phyloP scores from a whole-genome alignment of 2,329 filamentous ascomycete genomes.

The Clarireedia paspali region DNA sequence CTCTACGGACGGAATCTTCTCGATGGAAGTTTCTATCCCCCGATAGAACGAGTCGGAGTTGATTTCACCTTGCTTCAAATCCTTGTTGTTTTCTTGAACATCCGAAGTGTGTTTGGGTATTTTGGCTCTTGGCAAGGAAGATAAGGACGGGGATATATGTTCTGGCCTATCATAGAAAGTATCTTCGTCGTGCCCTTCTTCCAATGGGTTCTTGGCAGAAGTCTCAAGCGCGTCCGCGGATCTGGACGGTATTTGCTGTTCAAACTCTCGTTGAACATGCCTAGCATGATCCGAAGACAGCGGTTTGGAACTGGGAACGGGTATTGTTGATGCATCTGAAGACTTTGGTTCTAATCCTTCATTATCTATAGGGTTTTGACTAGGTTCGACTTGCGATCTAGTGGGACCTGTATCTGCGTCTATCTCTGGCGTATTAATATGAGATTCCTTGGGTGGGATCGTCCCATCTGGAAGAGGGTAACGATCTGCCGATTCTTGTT shows the following conservation, averaged over 20 bases:
- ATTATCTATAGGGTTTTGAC: slow-evolving; percentile 28
- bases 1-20: slow-evolving; percentile 13
- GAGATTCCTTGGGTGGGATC: slow-evolving; percentile 34
- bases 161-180: slow-evolving; percentile 46
- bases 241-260: slow-evolving; percentile 44
- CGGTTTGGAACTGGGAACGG: slow-evolving; percentile 25
- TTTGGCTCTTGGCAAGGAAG: slow-evolving; percentile 45
- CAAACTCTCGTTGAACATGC: slow-evolving; percentile 39
- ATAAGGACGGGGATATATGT: slow-evolving; percentile 38
- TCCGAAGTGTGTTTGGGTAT: slow-evolving; percentile 43
- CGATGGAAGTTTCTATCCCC: slow-evolving; percentile 22
- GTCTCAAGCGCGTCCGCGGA: slow-evolving; percentile 36
- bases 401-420: slow-evolving; percentile 31
- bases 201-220: slow-evolving; percentile 12
- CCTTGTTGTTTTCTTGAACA: slow-evolving; percentile 17
- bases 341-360: slow-evolving; percentile 30
- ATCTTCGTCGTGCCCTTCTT: slow-evolving; percentile 38
- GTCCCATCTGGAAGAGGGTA: slow-evolving; percentile 42
- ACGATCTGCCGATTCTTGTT: slow-evolving; percentile 37
- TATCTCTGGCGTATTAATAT: slow-evolving; percentile 14
- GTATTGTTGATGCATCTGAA: slow-evolving; percentile 35
- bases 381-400: slow-evolving; percentile 29
- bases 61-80: slow-evolving; percentile 15
- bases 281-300: slow-evolving; percentile 36
- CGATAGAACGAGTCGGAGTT: slow-evolving; percentile 32